These are phyloP conservation scores for Insectozyma bohioensis DNA, from an alignment of 1,139 yeast species.

Conservation along the genomic window DNA sequence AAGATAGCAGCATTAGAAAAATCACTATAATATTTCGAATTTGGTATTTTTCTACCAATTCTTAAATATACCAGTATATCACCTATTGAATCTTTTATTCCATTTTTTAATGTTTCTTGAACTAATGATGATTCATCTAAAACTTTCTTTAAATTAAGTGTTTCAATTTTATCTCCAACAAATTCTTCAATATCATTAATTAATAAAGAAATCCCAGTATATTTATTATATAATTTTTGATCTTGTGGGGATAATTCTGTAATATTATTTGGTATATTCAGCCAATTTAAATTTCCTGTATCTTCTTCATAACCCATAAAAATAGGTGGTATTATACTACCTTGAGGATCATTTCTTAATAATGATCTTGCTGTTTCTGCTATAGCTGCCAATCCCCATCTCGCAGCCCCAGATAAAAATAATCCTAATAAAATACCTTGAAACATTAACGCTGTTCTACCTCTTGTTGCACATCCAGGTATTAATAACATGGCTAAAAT, in stretches of 20 bases:
- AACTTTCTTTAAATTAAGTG: conserved; percentile 41
- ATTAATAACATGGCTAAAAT: conserved; percentile 73
- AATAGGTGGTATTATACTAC: conserved; percentile 41
- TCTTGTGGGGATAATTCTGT: conserved; percentile 10
- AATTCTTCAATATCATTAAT: conserved; percentile 80
- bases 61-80: conserved; percentile 50
- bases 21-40: conserved; percentile 43
- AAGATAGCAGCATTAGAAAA: conserved; percentile 58
- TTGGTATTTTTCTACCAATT: conserved; percentile 51
- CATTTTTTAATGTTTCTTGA: conserved; percentile 24
- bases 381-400: conserved; percentile 94
- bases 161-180: conserved; percentile 48
- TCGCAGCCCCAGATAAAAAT: conserved; percentile 77
- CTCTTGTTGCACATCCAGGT: conserved; percentile 86
- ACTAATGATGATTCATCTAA: conserved; percentile 21
- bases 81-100: conserved; percentile 23
- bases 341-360: conserved; percentile 74
- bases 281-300: conserved; percentile 39
- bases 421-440: conserved; percentile 86
- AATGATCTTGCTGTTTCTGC: conserved; percentile 73
- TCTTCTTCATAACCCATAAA: conserved; percentile 27
- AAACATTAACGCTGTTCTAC: conserved; percentile 65
- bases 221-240: conserved; percentile 16
- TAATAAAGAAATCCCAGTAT: conserved; percentile 58
- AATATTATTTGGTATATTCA: conserved; percentile 10